Evolutionary conservation across 345 rosid genomes (phyloP).

Genomic region (Eucalyptus sp.): DNA sequence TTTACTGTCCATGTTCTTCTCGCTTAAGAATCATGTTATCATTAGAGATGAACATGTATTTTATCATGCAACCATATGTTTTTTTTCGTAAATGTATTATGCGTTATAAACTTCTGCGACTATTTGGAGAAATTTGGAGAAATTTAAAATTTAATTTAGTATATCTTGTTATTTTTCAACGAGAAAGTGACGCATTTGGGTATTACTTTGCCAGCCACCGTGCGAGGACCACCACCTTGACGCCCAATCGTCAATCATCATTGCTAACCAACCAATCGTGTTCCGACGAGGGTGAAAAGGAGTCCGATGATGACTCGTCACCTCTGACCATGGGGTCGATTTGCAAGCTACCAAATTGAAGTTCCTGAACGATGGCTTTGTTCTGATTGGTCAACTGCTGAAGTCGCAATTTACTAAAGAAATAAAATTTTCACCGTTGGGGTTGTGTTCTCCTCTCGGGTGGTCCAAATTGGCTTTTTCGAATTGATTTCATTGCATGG

Average conservation of each 20-base stretch:
- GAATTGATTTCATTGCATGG: conserved; percentile 2
- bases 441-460: conserved; percentile 26
- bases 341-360: conserved; percentile 6
- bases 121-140: neutral
- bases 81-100: neutral
- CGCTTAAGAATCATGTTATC: neutral
- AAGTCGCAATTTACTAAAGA: conserved; percentile 10
- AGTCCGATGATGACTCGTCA: neutral
- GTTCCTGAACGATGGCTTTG: conserved; percentile 13
- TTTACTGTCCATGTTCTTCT: no score
- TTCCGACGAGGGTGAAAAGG: neutral
- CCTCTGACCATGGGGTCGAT: neutral
- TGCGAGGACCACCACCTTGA: neutral
- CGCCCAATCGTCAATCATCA: neutral
- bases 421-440: conserved; percentile 21
- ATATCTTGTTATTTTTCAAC: neutral
- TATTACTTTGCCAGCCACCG: no score
- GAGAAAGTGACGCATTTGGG: neutral
- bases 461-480: neutral
- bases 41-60: neutral
- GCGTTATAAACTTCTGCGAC: neutral
- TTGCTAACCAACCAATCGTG: neutral
- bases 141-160: neutral
- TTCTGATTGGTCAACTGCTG: conserved; percentile 15
- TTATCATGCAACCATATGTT: neutral